These are phyloP conservation scores for Aspergillus oerlinghausenensis DNA, from an alignment of 2,329 filamentous ascomycete genomes.

Conservation along the genomic window DNA sequence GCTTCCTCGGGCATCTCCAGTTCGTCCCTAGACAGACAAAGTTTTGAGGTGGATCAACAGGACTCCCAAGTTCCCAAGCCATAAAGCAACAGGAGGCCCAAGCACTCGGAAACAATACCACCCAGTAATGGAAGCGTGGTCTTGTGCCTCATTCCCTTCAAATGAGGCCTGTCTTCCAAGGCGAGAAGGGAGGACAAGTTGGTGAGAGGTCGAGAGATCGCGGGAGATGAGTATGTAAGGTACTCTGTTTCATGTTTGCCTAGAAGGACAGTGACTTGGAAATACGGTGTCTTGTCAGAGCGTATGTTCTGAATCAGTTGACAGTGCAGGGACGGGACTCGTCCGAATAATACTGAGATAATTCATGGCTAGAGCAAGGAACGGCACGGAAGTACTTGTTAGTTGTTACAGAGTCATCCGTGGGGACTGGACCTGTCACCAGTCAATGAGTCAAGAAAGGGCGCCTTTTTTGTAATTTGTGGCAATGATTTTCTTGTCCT, in stretches of 20 bases:
- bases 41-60: neutral
- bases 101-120: conserved; percentile 16
- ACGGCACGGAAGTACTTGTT: neutral
- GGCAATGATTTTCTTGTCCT: conserved; percentile 5
- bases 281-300: neutral
- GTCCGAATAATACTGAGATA: neutral
- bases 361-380: neutral
- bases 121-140: conserved; percentile 7
- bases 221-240: neutral
- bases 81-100: conserved; percentile 9
- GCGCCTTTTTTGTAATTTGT: neutral
- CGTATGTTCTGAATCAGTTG: neutral
- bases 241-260: too few relatives aligned
- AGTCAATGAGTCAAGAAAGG: neutral
- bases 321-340: neutral
- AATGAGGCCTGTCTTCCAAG: neutral
- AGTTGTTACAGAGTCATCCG: neutral
- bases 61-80: neutral
- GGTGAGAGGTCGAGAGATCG: neutral
- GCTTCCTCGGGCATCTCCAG: neutral
- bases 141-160: neutral
- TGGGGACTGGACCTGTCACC: neutral
- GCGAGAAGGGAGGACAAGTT: neutral
- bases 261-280: too few relatives aligned
- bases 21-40: neutral